Percentiles rank a stretch among this genome's conserved stretches.
Conservation (phyloP, 2,329 filamentous ascomycete species). For the Penicillium carneum region DNA sequence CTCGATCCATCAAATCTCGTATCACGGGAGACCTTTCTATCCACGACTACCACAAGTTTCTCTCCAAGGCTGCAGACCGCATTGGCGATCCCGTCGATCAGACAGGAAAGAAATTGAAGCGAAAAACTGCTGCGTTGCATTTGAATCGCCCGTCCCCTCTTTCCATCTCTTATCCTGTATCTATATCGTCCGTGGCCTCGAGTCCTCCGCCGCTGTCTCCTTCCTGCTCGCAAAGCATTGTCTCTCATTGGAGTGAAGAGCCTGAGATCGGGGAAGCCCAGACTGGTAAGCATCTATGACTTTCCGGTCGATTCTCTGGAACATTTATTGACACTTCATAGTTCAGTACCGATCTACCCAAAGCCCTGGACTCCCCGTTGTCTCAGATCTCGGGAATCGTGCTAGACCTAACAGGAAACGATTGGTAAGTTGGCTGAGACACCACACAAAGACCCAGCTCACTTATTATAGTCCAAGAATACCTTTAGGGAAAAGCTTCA, state of each 20-base stretch:
- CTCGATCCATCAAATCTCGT: conserved; percentile 32
- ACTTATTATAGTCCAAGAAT: conserved; percentile 35
- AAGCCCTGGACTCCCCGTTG: conserved; percentile 32
- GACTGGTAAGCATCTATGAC: conserved; percentile 26
- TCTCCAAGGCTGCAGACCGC: conserved; percentile 38
- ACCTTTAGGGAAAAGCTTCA: conserved; percentile 44
- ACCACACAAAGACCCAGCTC: conserved; percentile 20
- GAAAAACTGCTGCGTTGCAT: conserved; percentile 45
- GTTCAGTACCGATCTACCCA: conserved; percentile 18
- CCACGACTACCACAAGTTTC: conserved; percentile 48
- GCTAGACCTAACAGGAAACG: conserved; percentile 36
- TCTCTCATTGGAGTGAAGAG: conserved; percentile 42
- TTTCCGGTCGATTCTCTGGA: neutral
- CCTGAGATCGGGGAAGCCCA: conserved; percentile 36
- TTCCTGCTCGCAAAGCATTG: conserved; percentile 46
- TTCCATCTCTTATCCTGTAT: conserved; percentile 33
- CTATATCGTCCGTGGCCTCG: conserved; percentile 42
- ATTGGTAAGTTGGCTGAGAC: conserved; percentile 36
- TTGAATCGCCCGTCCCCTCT: conserved; percentile 36
- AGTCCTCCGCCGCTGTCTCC: conserved; percentile 49
- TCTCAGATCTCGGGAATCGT: conserved; percentile 32
- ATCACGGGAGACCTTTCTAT: conserved; percentile 42
- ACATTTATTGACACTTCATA: conserved; percentile 20
- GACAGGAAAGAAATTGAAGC: conserved; percentile 42
- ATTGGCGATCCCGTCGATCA: conserved; percentile 38